Conservation (phyloP, 2,329 filamentous ascomycete species). For the Graphiopsis chlorocephala region DNA sequence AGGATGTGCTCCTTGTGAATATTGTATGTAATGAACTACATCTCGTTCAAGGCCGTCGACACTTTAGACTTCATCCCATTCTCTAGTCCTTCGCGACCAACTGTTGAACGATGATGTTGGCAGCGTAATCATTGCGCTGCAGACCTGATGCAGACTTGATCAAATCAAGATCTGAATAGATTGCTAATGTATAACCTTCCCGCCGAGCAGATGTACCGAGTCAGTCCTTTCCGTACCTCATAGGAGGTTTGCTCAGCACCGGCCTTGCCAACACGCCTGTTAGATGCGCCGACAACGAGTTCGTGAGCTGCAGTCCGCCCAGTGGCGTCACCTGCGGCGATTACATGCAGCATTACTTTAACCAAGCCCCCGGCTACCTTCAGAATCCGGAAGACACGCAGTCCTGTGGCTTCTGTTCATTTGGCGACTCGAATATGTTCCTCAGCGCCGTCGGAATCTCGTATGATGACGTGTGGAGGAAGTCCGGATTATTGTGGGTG, state of each 20-base stretch:
- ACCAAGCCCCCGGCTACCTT: background rate
- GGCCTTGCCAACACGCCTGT: conserved; percentile 67
- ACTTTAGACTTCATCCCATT: too few relatives aligned
- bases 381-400: conserved; percentile 25
- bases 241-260: conserved; percentile 67
- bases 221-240: conserved; percentile 81
- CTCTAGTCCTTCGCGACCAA: background rate
- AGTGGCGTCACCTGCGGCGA: conserved; percentile 42
- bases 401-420: conserved; percentile 43
- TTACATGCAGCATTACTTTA: conserved; percentile 39
- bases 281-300: conserved; percentile 67
- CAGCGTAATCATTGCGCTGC: too few relatives aligned
- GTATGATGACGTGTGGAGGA: conserved; percentile 49
- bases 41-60: background rate
- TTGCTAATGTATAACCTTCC: background rate
- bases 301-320: conserved; percentile 63
- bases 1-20: background rate
- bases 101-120: background rate
- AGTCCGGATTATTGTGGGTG: conserved; percentile 53
- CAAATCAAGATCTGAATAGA: background rate
- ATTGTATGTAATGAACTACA: background rate
- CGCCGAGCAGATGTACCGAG: conserved; percentile 60
- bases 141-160: background rate
- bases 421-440: conserved; percentile 44
- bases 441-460: conserved; percentile 41